These are phyloP conservation scores for Pseudogymnoascus sp. DNA, from an alignment of 2,329 filamentous ascomycete species.

Conservation along the genomic window DNA sequence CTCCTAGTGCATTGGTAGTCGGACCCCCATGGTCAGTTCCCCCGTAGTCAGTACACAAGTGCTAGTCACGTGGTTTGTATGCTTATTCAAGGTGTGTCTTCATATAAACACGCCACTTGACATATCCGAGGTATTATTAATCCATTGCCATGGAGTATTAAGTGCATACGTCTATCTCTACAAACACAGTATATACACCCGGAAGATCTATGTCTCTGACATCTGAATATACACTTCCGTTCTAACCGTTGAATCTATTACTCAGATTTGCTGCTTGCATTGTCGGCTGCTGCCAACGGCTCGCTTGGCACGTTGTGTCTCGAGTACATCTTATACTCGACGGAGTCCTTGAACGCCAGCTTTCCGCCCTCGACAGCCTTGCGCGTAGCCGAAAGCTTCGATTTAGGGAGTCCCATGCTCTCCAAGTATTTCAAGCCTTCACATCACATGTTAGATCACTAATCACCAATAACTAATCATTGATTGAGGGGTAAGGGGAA, in stretches of 20 bases:
- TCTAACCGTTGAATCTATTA: not conserved
- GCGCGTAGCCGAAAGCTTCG: slow-evolving; percentile 50
- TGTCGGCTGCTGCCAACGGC: not conserved
- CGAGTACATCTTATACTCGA: slow-evolving; percentile 57
- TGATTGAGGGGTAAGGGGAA: slow-evolving; percentile 9
- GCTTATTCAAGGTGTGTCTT: not conserved
- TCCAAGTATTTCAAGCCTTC: slow-evolving; percentile 52
- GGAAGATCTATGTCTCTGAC: not conserved
- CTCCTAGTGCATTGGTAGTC: not conserved
- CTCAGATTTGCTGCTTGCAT: not conserved
- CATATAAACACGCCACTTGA: not conserved
- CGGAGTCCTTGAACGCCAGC: slow-evolving; percentile 48
- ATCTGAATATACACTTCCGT: not conserved
- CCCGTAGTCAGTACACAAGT: not conserved
- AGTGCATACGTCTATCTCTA: slow-evolving; percentile 1
- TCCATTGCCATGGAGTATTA: slow-evolving; percentile 5
- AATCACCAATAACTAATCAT: slow-evolving; percentile 9
- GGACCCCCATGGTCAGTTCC: not conserved
- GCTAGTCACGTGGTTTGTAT: not conserved
- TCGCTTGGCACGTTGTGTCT: slow-evolving; percentile 46
- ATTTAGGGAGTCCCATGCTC: slow-evolving; percentile 58
- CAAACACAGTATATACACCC: slow-evolving; percentile 2
- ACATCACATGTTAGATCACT: slow-evolving; percentile 9
- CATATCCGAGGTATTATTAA: slow-evolving; percentile 4
- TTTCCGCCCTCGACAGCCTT: slow-evolving; percentile 55